Conservation (phyloP, 192 early-diverging fungal genomes). For the Entophlyctis luteolus region DNA sequence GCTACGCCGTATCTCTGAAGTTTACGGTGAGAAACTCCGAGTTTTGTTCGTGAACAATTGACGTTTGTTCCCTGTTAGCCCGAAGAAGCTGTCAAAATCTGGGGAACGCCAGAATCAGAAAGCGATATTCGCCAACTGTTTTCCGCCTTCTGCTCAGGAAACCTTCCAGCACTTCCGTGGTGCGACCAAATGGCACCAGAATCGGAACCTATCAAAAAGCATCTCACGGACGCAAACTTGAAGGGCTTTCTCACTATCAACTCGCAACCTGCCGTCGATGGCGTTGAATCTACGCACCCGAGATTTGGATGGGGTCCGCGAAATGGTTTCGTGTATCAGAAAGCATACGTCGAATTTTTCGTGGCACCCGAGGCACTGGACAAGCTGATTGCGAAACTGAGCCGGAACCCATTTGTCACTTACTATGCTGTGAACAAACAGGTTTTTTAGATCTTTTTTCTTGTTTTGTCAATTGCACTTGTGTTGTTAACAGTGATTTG, state of each 20-base stretch:
- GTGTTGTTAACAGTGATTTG: neutral
- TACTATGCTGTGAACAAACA: slow-evolving; percentile 81
- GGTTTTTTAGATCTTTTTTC: neutral
- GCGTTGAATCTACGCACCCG: slow-evolving; percentile 73
- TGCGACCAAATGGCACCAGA: slow-evolving; percentile 78
- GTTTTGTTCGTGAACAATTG: neutral
- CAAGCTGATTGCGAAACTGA: slow-evolving; percentile 65
- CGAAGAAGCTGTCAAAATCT: slow-evolving; percentile 66
- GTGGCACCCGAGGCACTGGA: slow-evolving; percentile 68
- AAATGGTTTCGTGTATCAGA: slow-evolving; percentile 94
- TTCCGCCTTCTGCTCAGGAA: slow-evolving; percentile 76
- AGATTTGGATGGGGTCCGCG: slow-evolving; percentile 91
- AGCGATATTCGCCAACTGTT: slow-evolving; percentile 75
- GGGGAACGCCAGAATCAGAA: slow-evolving; percentile 70
- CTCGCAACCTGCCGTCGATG: slow-evolving; percentile 92
- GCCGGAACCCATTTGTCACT: slow-evolving; percentile 64
- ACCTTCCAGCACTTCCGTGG: slow-evolving; percentile 85
- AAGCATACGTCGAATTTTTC: slow-evolving; percentile 97
- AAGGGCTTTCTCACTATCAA: slow-evolving; percentile 92
- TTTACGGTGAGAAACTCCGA: slow-evolving; percentile 15
- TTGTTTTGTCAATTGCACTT: neutral
- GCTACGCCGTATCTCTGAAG: slow-evolving; percentile 78
- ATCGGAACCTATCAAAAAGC: slow-evolving; percentile 66
- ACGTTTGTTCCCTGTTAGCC: slow-evolving; percentile 25
- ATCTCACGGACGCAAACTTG: slow-evolving; percentile 69